Base-by-base conservation (phyloP, 192 early-diverging fungal species). In the Dissophora ornata region DNA sequence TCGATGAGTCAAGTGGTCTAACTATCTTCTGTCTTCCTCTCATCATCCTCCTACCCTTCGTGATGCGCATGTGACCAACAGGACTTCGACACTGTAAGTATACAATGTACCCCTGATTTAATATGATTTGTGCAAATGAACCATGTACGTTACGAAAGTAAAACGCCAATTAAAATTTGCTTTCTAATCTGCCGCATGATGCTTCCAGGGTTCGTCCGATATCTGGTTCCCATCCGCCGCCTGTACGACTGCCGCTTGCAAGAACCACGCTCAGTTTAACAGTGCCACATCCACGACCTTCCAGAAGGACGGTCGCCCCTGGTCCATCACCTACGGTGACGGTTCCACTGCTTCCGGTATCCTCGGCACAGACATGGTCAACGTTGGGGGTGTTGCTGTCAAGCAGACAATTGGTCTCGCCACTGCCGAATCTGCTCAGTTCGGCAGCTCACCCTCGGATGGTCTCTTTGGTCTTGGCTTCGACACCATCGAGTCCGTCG, bases 261-360 rank as follows among this genome's bases (percentile, higher is more conserved):
- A 58, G 16, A 64, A 67, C 19, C 84, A 89, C 50, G 69, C 51
- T 57, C 82, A 73, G 10, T 89, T 85, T 48, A 69, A 79, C 45
- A 70, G 82, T 3, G 53, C 70, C 38, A 67, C 71, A 52, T 87
- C 85, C 10, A 77, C 81, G 0, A 87, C 89, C 3, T 86, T 80
- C 83, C 63, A 82, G 57, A 64, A 82, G 9, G 87, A 86, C 38
- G 87, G 88, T 1, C 81, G 85, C 45, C 57, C 79, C 19, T 90
- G 89, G 88, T 71, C 67, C 9, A 90, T 91, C 25, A 68, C 80
- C n/a, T 91, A 90, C 57, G 91, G 87, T 36, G 91, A 91, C 64
- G 84, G 83, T 22, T 88, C 88, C 12, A 67, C 51, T 1, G 77
- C 85, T 22, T 70, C 62, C 18, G 85, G 85, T 56, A 59, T 71